Conservation (phyloP, 164 flowering plant species). For the Stephania cephalantha region DNA sequence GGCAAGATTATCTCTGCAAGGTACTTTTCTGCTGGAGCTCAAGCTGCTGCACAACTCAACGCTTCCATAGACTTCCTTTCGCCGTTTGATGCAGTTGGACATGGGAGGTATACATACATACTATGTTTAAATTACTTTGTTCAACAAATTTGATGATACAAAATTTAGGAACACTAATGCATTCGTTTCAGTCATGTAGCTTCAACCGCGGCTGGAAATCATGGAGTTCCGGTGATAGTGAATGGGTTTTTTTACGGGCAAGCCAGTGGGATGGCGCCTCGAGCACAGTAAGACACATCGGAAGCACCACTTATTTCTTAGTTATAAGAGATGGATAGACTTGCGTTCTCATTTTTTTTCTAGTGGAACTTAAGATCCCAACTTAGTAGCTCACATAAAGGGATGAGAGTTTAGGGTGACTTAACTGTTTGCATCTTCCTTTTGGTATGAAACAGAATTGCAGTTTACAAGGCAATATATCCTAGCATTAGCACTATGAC, state of each 20-base stretch:
- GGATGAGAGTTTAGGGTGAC: not conserved
- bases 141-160: not conserved
- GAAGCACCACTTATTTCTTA: not conserved
- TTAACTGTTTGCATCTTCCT: not conserved
- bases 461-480: conserved; percentile 85
- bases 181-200: conserved; percentile 72
- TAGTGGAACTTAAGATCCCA: not conserved
- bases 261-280: conserved; percentile 96
- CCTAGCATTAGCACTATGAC: conserved; percentile 64
- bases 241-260: conserved; percentile 70
- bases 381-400: not conserved
- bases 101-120: conserved; percentile 62
- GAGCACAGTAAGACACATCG: conserved; percentile 43
- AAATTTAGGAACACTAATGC: not conserved
- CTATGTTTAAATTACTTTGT: not conserved
- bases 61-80: conserved; percentile 60
- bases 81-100: conserved; percentile 92
- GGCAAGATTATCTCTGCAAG: conserved; percentile 86
- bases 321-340: not conserved
- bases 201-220: conserved; percentile 83
- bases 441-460: conserved; percentile 45
- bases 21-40: conserved; percentile 80
- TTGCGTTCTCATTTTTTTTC: not conserved
- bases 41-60: conserved; percentile 49
- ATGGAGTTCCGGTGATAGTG: conserved; percentile 64